A percentile compares a stretch with the other conserved stretches of the same genome.
phyloP scores from a whole-genome alignment of 2,329 filamentous ascomycete species.

The Diaporthe australafricana region DNA sequence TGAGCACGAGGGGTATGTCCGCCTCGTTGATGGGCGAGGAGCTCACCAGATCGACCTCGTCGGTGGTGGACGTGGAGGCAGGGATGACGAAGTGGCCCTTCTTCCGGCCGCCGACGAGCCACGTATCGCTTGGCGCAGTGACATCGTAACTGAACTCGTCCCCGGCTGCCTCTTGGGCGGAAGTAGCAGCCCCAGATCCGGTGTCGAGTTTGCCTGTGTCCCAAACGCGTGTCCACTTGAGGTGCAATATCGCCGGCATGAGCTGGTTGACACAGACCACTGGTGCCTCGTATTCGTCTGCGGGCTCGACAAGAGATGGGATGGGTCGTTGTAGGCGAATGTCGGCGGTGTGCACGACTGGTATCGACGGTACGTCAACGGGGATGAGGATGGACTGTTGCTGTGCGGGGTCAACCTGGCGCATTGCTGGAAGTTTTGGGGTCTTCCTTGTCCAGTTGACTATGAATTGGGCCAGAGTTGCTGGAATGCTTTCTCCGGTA shows the following conservation, averaged over 20 bases:
- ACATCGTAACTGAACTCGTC: slow-evolving; percentile 86
- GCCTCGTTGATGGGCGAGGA: slow-evolving; percentile 62
- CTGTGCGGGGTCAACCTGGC: slow-evolving; percentile 47
- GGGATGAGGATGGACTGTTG: slow-evolving; percentile 82
- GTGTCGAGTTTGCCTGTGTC: slow-evolving; percentile 58
- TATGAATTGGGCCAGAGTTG: slow-evolving; percentile 50
- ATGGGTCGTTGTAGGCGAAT: slow-evolving; percentile 62
- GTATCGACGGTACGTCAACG: slow-evolving; percentile 87
- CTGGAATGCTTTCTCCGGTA: slow-evolving; percentile 39
- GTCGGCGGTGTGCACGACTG: slow-evolving; percentile 84
- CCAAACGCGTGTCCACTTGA: slow-evolving; percentile 74
- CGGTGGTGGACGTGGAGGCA: slow-evolving; percentile 40
- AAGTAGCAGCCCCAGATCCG: slow-evolving; percentile 41
- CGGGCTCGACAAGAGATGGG: slow-evolving; percentile 44
- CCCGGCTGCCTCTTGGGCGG: slow-evolving; percentile 57
- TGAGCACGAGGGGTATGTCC: slow-evolving; percentile 77
- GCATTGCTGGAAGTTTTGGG: slow-evolving; percentile 48
- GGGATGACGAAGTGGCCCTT: slow-evolving; percentile 81
- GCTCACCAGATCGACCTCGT: slow-evolving; percentile 41
- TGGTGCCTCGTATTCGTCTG: slow-evolving; percentile 49
- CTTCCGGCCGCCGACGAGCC: slow-evolving; percentile 86
- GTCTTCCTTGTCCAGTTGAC: slow-evolving; percentile 52
- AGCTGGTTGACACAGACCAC: slow-evolving; percentile 73
- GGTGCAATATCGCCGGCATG: slow-evolving; percentile 69
- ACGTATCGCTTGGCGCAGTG: slow-evolving; percentile 77